Evolutionary conservation across 306 rosid species (phyloP).

Genomic region (Clitoria ternatea): DNA sequence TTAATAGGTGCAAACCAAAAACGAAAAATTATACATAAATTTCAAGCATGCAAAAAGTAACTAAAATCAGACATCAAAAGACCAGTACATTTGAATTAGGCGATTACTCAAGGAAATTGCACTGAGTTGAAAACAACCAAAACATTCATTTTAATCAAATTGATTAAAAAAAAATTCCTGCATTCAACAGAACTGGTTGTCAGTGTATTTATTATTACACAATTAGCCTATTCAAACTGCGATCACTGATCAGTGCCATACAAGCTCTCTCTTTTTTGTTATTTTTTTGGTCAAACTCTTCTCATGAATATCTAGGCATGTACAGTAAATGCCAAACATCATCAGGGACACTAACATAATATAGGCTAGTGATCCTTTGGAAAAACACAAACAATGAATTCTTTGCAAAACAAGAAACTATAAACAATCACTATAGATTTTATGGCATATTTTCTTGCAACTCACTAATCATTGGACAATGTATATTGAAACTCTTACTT

Average conservation of each 20-base stretch:
- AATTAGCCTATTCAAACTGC: background rate
- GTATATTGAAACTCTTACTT: background rate
- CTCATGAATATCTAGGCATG: no score
- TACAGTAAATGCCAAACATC: background rate
- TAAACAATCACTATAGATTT: background rate
- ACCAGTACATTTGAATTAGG: background rate
- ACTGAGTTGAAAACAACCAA: background rate
- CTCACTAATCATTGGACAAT: conserved; percentile 10
- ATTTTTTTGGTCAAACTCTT: background rate
- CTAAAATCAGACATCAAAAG: background rate
- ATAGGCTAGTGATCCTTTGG: background rate
- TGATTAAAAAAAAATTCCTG: background rate
- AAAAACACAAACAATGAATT: background rate
- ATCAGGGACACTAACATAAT: background rate
- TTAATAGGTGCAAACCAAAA: background rate
- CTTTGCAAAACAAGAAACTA: background rate
- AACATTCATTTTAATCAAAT: background rate
- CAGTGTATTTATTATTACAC: background rate
- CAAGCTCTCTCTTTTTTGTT: background rate
- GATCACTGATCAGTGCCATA: background rate
- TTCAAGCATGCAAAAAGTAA: background rate
- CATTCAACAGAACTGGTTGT: background rate
- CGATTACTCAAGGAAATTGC: background rate
- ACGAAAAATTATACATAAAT: background rate
- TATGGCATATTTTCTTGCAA: background rate